A percentile compares a stretch with the other conserved stretches of the same genome.
These are phyloP conservation scores for Neurospora sp. DNA, from an alignment of 2,329 filamentous ascomycete species.

Conservation along the genomic window DNA sequence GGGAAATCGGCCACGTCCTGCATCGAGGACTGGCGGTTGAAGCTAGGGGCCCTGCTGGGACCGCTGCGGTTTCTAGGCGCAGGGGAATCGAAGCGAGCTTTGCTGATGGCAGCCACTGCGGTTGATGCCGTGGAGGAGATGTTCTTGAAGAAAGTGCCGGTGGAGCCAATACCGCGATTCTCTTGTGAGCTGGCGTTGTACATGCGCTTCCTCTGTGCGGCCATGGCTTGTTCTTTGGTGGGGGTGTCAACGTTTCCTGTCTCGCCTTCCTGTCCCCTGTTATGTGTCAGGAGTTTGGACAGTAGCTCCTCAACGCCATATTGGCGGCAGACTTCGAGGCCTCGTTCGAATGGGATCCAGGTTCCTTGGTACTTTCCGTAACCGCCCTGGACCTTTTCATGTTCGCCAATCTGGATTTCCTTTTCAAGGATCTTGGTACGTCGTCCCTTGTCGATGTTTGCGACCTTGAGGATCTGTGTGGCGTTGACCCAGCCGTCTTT, in stretches of 20 bases:
- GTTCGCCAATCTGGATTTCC: constrained; percentile 89
- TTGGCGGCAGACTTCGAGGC: constrained; percentile 80
- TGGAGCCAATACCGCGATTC: constrained; percentile 53
- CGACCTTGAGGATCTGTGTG: constrained; percentile 95
- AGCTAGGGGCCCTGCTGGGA: constrained; percentile 56
- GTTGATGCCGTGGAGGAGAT: constrained; percentile 90
- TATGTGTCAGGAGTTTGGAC: constrained; percentile 66
- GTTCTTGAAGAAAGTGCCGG: constrained; percentile 93
- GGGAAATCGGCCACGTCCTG: constrained; percentile 61
- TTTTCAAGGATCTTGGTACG: constrained; percentile 97
- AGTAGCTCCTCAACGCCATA: constrained; percentile 70
- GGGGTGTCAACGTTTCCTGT: constrained; percentile 80
- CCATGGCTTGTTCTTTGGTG: constrained; percentile 98
- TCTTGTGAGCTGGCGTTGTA: constrained; percentile 66
- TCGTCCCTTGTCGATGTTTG: constrained; percentile 94
- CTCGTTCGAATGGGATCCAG: constrained; percentile 92
- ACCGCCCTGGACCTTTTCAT: constrained; percentile 96
- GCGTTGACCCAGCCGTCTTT: constrained; percentile 96
- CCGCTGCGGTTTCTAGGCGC: constrained; percentile 55
- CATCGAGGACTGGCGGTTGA: constrained; percentile 62
- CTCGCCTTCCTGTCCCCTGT: constrained; percentile 68
- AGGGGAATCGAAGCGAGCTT: constrained; percentile 86
- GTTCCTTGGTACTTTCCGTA: constrained; percentile 99
- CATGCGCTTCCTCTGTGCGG: constrained; percentile 82
- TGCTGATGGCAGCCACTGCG: constrained; percentile 92